A percentile compares a stretch with the other conserved stretches of the same genome.
phyloP scores from a whole-genome alignment of 306 rosid genomes.

The Pterocarpus macrocarpus region DNA sequence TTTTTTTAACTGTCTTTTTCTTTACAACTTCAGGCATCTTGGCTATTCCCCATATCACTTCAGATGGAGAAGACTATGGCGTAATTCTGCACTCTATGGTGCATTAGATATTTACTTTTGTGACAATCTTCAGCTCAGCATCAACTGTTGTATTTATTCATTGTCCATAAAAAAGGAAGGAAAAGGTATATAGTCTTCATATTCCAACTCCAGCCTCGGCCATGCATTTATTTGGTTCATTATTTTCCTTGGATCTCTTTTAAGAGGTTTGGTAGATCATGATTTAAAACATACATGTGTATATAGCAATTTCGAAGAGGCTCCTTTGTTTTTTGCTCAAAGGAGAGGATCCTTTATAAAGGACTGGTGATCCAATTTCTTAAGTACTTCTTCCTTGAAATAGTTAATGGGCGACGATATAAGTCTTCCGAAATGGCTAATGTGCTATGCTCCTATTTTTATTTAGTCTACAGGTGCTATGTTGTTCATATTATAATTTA shows the following conservation, averaged over 20 bases:
- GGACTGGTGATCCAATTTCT: conserved; percentile 28
- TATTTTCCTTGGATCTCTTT: not conserved
- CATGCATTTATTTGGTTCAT: conserved; percentile 25
- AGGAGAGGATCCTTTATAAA: not conserved
- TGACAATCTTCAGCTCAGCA: conserved; percentile 7
- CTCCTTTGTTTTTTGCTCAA: no score
- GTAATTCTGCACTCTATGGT: not conserved
- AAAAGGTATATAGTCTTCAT: not conserved
- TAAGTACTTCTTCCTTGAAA: not conserved
- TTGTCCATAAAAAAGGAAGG: not conserved
- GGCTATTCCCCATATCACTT: conserved; percentile 21
- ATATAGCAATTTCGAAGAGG: conserved; percentile 31
- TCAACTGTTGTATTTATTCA: not conserved
- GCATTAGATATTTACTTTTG: not conserved
- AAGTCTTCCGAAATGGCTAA: conserved; percentile 10
- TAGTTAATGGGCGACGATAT: conserved; percentile 2
- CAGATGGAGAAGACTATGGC: conserved; percentile 21
- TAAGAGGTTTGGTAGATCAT: conserved; percentile 19
- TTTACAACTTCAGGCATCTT: conserved; percentile 23
- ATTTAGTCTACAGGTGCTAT: not conserved
- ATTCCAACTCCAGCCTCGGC: conserved; percentile 22
- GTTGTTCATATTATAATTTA: conserved; percentile 24
- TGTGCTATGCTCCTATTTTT: no score
- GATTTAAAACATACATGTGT: conserved; percentile 14
- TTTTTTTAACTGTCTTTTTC: conserved; percentile 5